A percentile compares a stretch with the other conserved stretches of the same genome.
Evolutionary conservation across 129 eudicot genomes (phyloP).

Genomic region (Silybum marianum): DNA sequence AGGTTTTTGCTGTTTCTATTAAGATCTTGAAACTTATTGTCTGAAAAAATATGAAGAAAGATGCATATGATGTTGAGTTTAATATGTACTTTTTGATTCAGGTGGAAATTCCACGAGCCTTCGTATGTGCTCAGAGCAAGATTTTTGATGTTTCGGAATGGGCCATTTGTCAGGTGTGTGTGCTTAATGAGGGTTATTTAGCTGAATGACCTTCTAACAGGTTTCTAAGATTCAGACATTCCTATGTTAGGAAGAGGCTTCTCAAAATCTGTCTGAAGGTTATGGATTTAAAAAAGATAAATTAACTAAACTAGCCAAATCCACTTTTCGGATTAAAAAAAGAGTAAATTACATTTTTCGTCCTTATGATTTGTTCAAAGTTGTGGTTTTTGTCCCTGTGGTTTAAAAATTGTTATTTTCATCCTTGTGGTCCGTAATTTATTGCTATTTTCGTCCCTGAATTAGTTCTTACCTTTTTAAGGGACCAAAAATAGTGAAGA

Average conservation of each 20-base stretch:
- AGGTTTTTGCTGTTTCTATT: slow-evolving; percentile 51
- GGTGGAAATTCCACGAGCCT: slow-evolving; percentile 95
- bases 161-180: slow-evolving; percentile 96
- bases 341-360: too few relatives aligned
- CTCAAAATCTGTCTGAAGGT: too few relatives aligned
- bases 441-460: too few relatives aligned
- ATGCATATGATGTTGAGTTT: not conserved
- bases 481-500: too few relatives aligned
- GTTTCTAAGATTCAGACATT: not conserved
- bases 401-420: too few relatives aligned
- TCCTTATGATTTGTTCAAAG: too few relatives aligned
- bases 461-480: too few relatives aligned
- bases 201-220: not conserved
- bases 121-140: slow-evolving; percentile 96
- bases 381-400: too few relatives aligned
- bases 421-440: too few relatives aligned
- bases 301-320: not conserved
- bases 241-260: too few relatives aligned
- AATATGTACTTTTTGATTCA: slow-evolving; percentile 19
- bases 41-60: not conserved
- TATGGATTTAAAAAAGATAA: not conserved
- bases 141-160: slow-evolving; percentile 98
- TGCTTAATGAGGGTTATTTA: not conserved
- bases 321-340: too few relatives aligned
- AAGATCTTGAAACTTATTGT: not conserved